phyloP scores from a whole-genome alignment of 2,329 filamentous ascomycete genomes.

The Talaromyces piceae region DNA sequence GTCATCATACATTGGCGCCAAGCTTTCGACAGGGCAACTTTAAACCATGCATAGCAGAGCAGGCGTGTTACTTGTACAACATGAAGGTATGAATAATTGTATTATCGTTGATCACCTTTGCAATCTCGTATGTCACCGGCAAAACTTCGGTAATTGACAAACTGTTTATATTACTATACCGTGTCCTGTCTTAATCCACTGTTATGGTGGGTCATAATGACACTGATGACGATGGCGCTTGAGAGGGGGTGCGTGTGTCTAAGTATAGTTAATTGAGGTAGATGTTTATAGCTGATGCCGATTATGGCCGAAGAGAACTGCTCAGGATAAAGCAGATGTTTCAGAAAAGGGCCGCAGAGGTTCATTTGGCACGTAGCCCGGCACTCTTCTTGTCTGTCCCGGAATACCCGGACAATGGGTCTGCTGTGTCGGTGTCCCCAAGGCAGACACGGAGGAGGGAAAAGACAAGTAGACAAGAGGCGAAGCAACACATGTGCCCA shows the following conservation, averaged over 20 bases:
- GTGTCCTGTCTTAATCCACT: too few relatives aligned
- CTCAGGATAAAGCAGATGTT: not conserved
- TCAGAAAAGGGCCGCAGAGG: not conserved
- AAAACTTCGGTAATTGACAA: not conserved
- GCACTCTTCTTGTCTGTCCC: not conserved
- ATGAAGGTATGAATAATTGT: too few relatives aligned
- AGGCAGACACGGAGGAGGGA: not conserved
- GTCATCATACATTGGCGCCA: conserved; percentile 1
- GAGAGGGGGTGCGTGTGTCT: too few relatives aligned
- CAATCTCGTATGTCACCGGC: not conserved
- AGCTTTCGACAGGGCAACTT: not conserved
- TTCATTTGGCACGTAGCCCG: not conserved
- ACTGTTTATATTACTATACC: not conserved
- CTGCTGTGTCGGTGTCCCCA: not conserved
- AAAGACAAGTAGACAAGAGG: too few relatives aligned
- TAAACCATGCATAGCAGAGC: not conserved
- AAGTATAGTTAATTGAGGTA: too few relatives aligned
- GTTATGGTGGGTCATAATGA: too few relatives aligned
- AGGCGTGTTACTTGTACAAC: too few relatives aligned
- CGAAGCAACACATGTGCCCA: too few relatives aligned
- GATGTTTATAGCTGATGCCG: not conserved
- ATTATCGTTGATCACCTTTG: too few relatives aligned
- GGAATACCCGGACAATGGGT: too few relatives aligned
- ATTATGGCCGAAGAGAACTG: not conserved
- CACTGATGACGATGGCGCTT: not conserved